phyloP scores from a whole-genome alignment of 75 land plant genomes.

The Cunninghamia lanceolata region DNA sequence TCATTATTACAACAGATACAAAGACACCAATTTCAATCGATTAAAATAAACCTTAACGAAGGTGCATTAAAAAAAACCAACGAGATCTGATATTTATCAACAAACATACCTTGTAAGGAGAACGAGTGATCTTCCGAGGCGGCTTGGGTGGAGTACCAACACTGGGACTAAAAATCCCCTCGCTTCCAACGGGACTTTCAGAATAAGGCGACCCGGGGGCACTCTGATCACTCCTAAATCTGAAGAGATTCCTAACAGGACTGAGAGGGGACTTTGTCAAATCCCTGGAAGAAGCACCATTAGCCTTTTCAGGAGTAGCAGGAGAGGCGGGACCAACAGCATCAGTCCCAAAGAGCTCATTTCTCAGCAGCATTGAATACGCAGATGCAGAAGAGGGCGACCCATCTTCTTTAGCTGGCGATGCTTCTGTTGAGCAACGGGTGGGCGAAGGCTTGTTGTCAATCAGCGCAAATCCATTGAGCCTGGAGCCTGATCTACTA shows the following conservation, averaged over 20 bases:
- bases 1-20: neutral
- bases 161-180: slow-evolving; percentile 45
- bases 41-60: neutral
- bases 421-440: slow-evolving; percentile 11
- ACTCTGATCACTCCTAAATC: slow-evolving; percentile 66
- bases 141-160: slow-evolving; percentile 60
- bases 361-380: slow-evolving; percentile 37
- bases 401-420: neutral
- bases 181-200: slow-evolving; percentile 44
- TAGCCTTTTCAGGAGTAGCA: slow-evolving; percentile 23
- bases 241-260: slow-evolving; percentile 66
- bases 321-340: slow-evolving; percentile 20
- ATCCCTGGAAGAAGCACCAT: slow-evolving; percentile 14
- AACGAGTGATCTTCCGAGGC: slow-evolving; percentile 70
- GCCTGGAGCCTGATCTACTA: slow-evolving; percentile 76
- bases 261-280: slow-evolving; percentile 24
- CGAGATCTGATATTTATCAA: neutral
- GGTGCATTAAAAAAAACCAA: slow-evolving; percentile 3
- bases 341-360: slow-evolving; percentile 40
- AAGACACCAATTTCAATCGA: neutral
- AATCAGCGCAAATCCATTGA: slow-evolving; percentile 63
- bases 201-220: slow-evolving; percentile 39
- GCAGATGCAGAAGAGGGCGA: slow-evolving; percentile 35
- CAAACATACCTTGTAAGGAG: slow-evolving; percentile 79
- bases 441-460: slow-evolving; percentile 22